Conservation (phyloP, 371 early-diverging fungal genomes). For the Dentiscutata heterogama region DNA sequence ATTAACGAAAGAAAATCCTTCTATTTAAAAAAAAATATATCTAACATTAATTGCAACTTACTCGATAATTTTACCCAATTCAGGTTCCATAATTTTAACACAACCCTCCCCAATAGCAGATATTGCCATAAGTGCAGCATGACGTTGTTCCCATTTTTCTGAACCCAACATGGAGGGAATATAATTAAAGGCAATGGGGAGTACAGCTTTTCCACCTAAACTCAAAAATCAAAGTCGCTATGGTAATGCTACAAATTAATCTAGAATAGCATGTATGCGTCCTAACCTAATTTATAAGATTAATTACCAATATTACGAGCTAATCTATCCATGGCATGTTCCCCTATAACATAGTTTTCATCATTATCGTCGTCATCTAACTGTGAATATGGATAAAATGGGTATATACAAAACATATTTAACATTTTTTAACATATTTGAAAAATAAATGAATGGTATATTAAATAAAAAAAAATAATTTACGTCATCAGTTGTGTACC, state of each 20-base stretch:
- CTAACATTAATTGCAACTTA: conserved; percentile 47
- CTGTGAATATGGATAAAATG: conserved; percentile 47
- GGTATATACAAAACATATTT: conserved; percentile 3
- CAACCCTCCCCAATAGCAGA: conserved; percentile 98
- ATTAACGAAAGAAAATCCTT: background rate
- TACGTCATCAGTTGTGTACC: conserved; percentile 90
- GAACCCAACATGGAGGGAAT: conserved; percentile 92
- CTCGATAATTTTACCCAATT: conserved; percentile 85
- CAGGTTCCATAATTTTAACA: conserved; percentile 89
- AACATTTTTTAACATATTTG: background rate
- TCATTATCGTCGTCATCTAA: conserved; percentile 92
- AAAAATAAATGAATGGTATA: background rate
- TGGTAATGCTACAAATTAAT: conserved; percentile 18
- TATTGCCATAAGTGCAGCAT: conserved; percentile 94
- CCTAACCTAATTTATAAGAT: conserved; percentile 4
- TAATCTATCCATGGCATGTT: conserved; percentile 95
- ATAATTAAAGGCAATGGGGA: conserved; percentile 87
- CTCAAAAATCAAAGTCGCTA: too few species aligned
- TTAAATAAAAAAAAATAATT: conserved; percentile 46
- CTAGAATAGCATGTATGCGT: background rate
- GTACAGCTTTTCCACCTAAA: conserved; percentile 87
- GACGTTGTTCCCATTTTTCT: conserved; percentile 91
- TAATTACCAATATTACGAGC: conserved; percentile 76
- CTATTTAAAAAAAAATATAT: background rate
- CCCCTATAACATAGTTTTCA: conserved; percentile 88